Evolutionary conservation across 768 basidiomycete genomes (phyloP), one percentile per base, ranked within the genome.

Genomic region (Crassisporium funariophilum): DNA sequence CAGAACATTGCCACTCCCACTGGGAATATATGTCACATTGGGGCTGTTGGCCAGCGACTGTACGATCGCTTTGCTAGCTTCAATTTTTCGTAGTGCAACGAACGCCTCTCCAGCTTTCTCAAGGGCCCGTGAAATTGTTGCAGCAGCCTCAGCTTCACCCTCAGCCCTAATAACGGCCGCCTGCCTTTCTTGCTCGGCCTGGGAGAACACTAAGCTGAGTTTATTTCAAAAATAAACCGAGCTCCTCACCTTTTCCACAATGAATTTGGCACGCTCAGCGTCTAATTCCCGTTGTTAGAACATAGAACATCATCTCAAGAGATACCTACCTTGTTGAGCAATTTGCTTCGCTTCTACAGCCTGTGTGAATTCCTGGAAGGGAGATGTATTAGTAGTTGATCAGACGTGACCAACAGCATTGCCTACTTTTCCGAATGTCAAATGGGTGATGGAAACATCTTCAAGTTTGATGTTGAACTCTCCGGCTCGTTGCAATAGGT

Each of bases 281-380:
- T 98, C 95, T 94, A 34, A 13, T 56, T 21, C 10, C 10, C 12
- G 42, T 36, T 35, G 43, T 41, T 41, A 50, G 50, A 50, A 21
- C 16, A 35, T 12, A 19, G 12, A 24, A 15, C 20, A 16, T 2
- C 11, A 25, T 13, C 22, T 37, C 19, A 15, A 24, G 12, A 22
- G 16, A 39, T 21, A 53, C 72, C 38, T 57, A 91, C 91, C 91
- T 80, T 99, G 97, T 67, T 99, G 97, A 8, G 97, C 97, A 65
- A 99, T 98, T 69, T 98, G 97, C 69, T 99, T 99, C 31, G 95
- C 95, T 71, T 99, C 97, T 7, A 99, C 97, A n/a, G 97, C 97
- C 84, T 88, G 85, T 5, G 91, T 91, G 64, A 93, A 92, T 81
- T 92, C 91, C 90, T 91, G 52, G 2, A 33, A 22, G 15, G 46